Base-by-base conservation (phyloP, 176 grass and related monocot genomes). In the Hordeum marinum region DNA sequence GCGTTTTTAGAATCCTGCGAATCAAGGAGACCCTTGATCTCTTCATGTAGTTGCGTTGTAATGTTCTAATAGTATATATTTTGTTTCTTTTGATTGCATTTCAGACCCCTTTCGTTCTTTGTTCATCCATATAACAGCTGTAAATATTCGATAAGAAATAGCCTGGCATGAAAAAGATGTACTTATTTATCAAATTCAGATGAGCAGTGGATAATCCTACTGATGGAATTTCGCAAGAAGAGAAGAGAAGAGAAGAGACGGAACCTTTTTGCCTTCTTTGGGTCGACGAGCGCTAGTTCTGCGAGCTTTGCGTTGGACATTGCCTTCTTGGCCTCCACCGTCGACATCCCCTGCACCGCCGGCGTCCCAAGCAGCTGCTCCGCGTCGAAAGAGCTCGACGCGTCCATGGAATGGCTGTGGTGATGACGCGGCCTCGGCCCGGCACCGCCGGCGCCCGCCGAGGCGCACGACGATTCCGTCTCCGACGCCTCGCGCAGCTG, bases 181-280 rank as follows among this genome's bases (percentile, higher is more conserved):
- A 45, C 11, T 45, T 13, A 45, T 11, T 45, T 13, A 24, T 37
- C 24, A 65, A 54, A 55, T 84, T 85, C 75, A 65, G 60, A 69
- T 58, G 43, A 86, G 50, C 24, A 67, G 46, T 8, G 71, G 9
- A 43, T 50, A 50, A 31, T 20, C 24, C 9, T 48, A 52, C 48
- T 18, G 23, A 73, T 39, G 55, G 18, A 50, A 58, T 25, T 69
- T 34, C 20, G 34, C 1, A 13, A 81, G 35, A 29, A 63, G 4
- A 45, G 72, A 71, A 55, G 4, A 45, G 72, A 71, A 55, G 4
- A 58, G 66, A 71, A 61, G 54, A 57, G 54, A 46, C 14, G 3
- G 18, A 85, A 98, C 96, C 96, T 95, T 77, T 95, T 94, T 25
- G 93, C 91, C 57, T 89, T 93, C 85, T 89, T 94, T 4, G 96